Base-by-base conservation (phyloP, 371 early-diverging fungal genomes). In the Lichtheimia ramosa region DNA sequence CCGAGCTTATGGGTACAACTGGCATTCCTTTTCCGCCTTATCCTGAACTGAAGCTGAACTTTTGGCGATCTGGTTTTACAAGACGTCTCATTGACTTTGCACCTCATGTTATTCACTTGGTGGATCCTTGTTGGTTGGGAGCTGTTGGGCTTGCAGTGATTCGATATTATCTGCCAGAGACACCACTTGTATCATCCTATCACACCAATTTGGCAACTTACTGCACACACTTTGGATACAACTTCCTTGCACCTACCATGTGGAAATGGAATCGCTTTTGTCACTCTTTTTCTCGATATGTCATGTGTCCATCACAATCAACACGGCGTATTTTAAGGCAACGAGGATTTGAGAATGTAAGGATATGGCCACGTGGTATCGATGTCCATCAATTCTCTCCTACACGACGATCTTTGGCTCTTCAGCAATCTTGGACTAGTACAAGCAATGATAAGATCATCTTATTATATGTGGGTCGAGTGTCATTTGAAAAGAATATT, bases 401-500 rank as follows among this genome's bases (percentile, higher is more conserved):
- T 34, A 8, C 42, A 0, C 54, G 68, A 28, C 53, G 74, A 23
- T 75, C 78, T 3, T 40, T 69, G 13, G 62, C 59, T 14, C 12
- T 42, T 16, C 28, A 55, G 6, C 55, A 57, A 10, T 43, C 28
- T 3, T 54, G 64, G 14, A 46, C 67, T 12, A 41, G 51, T 15
- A 18, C 21, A 8, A 18, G n/a, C 18, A n/a, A n/a, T 12, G 46
- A 46, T 21, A 75, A 77, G 43, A 50, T 59, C 2, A 64, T 77
- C 34, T 61, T 81, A 2, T 55, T 81, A 25, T 77, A 77, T 34
- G 81, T 81, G 5, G 77, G 78, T 5, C 69, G 81, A 2, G 65
- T 77, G 2, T 81, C 81, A 5, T 75, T 50, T 50, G 81, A 81
- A 59, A 81, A 81, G 62, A 81, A 81, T 27, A 64, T 81, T n/a